Evolutionary conservation across 306 rosid genomes (phyloP), one percentile per base, ranked within the genome.

Genomic region (Datisca glomerata): DNA sequence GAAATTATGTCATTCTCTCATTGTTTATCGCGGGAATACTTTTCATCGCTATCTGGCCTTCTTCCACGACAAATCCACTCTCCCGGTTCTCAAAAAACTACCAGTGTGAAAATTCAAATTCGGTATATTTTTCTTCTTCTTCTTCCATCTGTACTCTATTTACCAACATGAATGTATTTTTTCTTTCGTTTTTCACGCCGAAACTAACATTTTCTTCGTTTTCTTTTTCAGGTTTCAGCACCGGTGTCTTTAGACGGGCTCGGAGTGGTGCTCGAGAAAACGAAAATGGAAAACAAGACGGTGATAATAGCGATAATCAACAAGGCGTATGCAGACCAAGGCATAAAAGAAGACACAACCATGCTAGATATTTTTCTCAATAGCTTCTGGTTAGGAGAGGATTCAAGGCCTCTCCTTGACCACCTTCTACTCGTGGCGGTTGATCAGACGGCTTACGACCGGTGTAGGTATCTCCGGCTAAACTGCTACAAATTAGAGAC

Each of bases 351-450:
- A 1, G 76, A 62, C 8, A 64, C 56, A 3, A 62, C 91, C 2
- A 81, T 86, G 93, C 71, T 86, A 10, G 91, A 86, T 60, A 45
- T 86, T 12, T 86, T 86, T 41, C 65, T 81, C 0, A 70, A 41
- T 12, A 78, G 93, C 31, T 72, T 81, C 17, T 86, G 93, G 96
- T 40, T 67, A 1, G 93, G 96, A 16, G 86, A 78, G 12, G 74
- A 67, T 37, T 78, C 82, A 0, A 68, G 51, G 53, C 20, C 41
- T 6, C 54, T 81, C 24, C 28, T 71, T 10, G 53, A 80, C 20
- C 67, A 86, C 13, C 55, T 86, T 22, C 68, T 86, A 4, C 9
- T 81, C 5, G 86, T 78, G 10, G 77, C 91, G 0, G 80, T 78
- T 1, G 96, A 86, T 56, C 75, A n/a, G 48, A 67, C 66, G 8